Percentiles rank a stretch among this genome's conserved stretches.
These are phyloP conservation scores for Pseudogymnoascus sp. DNA, from an alignment of 2,329 filamentous ascomycete species.

Conservation along the genomic window DNA sequence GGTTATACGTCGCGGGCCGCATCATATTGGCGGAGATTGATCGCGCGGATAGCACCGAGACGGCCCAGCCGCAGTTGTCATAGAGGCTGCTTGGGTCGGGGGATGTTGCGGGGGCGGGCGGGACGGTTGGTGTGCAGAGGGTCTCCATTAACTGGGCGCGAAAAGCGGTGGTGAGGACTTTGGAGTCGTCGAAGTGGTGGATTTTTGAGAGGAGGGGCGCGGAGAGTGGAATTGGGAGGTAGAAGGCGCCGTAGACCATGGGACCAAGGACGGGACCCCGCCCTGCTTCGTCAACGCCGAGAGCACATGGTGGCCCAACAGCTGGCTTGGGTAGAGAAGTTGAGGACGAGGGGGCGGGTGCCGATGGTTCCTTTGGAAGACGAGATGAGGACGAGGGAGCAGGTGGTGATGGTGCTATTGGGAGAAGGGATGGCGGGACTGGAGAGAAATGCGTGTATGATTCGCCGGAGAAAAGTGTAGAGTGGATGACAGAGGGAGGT, in stretches of 20 bases:
- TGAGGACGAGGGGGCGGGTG: slow-evolving; percentile 28
- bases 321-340: not conserved
- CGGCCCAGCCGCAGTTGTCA: slow-evolving; percentile 72
- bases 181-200: slow-evolving; percentile 91
- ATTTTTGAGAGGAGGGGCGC: slow-evolving; percentile 66
- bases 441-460: slow-evolving; percentile 66
- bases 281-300: slow-evolving; percentile 91
- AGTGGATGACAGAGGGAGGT: slow-evolving; percentile 57
- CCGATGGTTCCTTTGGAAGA: slow-evolving; percentile 10
- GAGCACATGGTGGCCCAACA: slow-evolving; percentile 52
- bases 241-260: slow-evolving; percentile 64
- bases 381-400: slow-evolving; percentile 20
- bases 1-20: slow-evolving; percentile 58
- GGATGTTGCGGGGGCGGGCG: not conserved
- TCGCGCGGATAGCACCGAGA: slow-evolving; percentile 65
- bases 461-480: slow-evolving; percentile 50
- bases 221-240: slow-evolving; percentile 63
- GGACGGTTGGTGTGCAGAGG: slow-evolving; percentile 54
- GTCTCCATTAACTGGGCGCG: slow-evolving; percentile 61
- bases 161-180: slow-evolving; percentile 73
- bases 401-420: slow-evolving; percentile 21
- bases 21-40: slow-evolving; percentile 32
- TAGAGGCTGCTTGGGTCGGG: slow-evolving; percentile 40
- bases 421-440: slow-evolving; percentile 52
- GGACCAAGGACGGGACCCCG: slow-evolving; percentile 84